Conservation (phyloP, 2,329 filamentous ascomycete species). For the Mycosphaerella sp. region DNA sequence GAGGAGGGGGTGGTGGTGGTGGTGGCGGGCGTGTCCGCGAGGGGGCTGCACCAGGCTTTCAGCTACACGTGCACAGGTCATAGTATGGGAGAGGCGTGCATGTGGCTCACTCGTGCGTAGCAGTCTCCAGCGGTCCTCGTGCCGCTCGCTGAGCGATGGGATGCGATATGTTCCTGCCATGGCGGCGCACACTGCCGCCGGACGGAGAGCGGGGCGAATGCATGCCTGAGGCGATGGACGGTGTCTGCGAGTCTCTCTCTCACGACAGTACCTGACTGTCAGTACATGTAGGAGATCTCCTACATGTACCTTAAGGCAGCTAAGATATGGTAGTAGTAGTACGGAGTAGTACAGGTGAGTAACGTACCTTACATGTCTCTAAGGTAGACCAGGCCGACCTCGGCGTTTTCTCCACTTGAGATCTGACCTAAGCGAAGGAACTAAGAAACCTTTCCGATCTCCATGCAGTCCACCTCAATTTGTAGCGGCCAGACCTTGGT, state of each 20-base stretch:
- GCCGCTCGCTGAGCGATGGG: conserved; percentile 60
- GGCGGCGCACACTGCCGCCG: conserved; percentile 28
- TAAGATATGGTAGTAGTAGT: too few species aligned
- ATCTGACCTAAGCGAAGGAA: too few species aligned
- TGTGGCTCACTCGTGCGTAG: conserved; percentile 58
- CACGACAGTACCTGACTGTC: too few species aligned
- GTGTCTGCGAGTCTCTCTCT: too few species aligned
- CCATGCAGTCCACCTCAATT: background rate
- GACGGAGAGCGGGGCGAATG: conserved; percentile 25
- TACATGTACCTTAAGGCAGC: too few species aligned
- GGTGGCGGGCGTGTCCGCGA: conserved; percentile 23
- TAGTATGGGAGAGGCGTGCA: background rate
- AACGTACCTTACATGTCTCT: too few species aligned
- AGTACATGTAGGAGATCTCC: too few species aligned
- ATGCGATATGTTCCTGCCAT: conserved; percentile 30
- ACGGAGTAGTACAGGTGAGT: too few species aligned
- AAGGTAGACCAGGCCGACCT: too few species aligned
- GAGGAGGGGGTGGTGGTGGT: background rate
- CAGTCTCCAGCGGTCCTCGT: conserved; percentile 65
- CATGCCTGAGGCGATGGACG: conserved; percentile 18
- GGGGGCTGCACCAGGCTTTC: conserved; percentile 25
- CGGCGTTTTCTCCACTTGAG: too few species aligned
- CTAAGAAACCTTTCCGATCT: too few species aligned
- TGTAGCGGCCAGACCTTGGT: background rate
- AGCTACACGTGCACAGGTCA: conserved; percentile 10